These are phyloP conservation scores for Nephelium lappaceum DNA, from an alignment of 345 rosid genomes.

Conservation along the genomic window DNA sequence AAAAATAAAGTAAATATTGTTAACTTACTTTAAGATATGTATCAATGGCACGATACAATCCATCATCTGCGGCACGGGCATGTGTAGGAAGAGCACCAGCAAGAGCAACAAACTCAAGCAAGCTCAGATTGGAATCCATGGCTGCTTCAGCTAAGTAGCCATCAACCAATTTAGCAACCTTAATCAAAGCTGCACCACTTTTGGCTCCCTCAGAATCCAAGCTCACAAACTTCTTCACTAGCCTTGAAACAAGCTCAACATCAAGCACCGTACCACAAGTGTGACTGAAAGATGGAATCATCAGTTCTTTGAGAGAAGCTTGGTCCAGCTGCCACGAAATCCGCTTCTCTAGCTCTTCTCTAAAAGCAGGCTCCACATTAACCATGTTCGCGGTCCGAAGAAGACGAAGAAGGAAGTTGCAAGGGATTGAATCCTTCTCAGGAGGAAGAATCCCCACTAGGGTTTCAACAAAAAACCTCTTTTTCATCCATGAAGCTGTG, in stretches of 20 bases:
- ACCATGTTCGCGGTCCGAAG: constrained; percentile 84
- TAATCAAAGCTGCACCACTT: constrained; percentile 54
- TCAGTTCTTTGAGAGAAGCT: constrained; percentile 77
- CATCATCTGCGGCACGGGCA: constrained; percentile 71
- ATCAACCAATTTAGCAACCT: constrained; percentile 84
- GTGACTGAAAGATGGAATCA: constrained; percentile 96
- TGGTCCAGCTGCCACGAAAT: constrained; percentile 83
- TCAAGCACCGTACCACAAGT: constrained; percentile 75
- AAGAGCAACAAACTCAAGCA: constrained; percentile 56
- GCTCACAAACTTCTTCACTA: constrained; percentile 59
- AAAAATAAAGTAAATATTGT: neutral
- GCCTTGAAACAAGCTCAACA: constrained; percentile 65
- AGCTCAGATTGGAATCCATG: constrained; percentile 55
- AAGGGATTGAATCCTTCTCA: constrained; percentile 76
- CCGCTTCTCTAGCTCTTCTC: constrained; percentile 69
- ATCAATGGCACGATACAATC: constrained; percentile 82
- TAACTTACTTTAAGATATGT: constrained; percentile 80
- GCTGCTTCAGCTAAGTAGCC: constrained; percentile 77
- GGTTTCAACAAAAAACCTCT: constrained; percentile 74
- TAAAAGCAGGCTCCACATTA: constrained; percentile 52
- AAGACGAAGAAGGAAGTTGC: constrained; percentile 83
- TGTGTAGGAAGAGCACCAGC: constrained; percentile 72
- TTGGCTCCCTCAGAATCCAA: constrained; percentile 48
- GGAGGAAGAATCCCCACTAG: constrained; percentile 81
- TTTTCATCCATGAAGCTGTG: constrained; percentile 70